These are phyloP conservation scores for Caryopteris hybrid DNA, from an alignment of 305 asterid species.

Conservation along the genomic window DNA sequence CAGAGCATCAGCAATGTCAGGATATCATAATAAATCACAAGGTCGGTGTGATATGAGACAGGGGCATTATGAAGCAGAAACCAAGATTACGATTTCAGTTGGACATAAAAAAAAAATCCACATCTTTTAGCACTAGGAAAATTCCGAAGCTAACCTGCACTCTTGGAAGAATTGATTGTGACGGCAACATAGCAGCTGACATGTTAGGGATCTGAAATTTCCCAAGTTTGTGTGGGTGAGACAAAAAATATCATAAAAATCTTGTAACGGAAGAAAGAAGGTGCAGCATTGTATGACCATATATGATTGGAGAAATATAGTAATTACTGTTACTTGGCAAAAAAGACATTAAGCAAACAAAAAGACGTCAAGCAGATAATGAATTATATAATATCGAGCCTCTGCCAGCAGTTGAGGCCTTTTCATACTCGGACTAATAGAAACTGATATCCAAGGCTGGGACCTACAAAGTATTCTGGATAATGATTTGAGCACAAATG, in stretches of 20 bases:
- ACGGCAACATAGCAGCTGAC: constrained; percentile 90
- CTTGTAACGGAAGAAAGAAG: neutral
- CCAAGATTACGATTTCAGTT: neutral
- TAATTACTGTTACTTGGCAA: too few relatives aligned
- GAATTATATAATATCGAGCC: too few relatives aligned
- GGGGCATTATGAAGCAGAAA: neutral
- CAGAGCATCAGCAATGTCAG: constrained; percentile 8
- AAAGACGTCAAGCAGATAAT: too few relatives aligned
- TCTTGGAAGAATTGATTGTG: constrained; percentile 69
- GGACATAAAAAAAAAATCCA: too few relatives aligned
- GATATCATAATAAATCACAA: too few relatives aligned
- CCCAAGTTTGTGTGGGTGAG: constrained; percentile 14
- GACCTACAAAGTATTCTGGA: neutral
- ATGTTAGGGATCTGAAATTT: constrained; percentile 78
- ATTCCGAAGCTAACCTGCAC: constrained; percentile 59
- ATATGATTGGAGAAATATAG: neutral
- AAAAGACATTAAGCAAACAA: too few relatives aligned
- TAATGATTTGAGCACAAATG: neutral
- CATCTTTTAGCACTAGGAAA: too few relatives aligned
- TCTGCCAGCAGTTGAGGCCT: too few relatives aligned
- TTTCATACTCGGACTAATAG: too few relatives aligned
- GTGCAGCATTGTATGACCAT: neutral
- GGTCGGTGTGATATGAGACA: too few relatives aligned
- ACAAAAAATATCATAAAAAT: constrained; percentile 4
- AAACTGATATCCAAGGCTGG: too few relatives aligned